Percentiles rank a stretch among this genome's conserved stretches.
These are phyloP conservation scores for Cystoderma amianthinum DNA, from an alignment of 768 basidiomycete species.

Conservation along the genomic window DNA sequence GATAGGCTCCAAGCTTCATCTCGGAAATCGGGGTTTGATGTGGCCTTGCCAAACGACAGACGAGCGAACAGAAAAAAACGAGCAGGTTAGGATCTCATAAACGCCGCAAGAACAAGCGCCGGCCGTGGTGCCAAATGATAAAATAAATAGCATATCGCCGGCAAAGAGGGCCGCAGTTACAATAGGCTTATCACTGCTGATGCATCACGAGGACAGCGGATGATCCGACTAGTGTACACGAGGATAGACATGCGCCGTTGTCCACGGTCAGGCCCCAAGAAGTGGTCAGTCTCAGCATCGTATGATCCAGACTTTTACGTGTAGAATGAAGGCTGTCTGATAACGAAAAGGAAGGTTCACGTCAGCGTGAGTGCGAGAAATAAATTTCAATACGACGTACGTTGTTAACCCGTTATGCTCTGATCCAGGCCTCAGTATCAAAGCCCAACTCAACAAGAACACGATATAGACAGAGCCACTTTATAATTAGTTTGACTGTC, in stretches of 20 bases:
- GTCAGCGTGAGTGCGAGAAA: background rate
- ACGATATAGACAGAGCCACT: background rate
- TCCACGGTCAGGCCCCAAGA: background rate
- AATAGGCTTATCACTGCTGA: background rate
- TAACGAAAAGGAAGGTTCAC: too few relatives aligned
- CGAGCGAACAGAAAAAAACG: background rate
- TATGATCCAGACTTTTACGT: background rate
- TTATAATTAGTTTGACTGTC: background rate
- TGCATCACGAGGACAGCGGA: background rate
- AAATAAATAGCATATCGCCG: too few relatives aligned
- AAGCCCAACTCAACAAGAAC: background rate
- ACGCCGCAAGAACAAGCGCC: background rate
- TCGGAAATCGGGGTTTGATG: conserved; percentile 2
- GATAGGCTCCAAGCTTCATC: background rate
- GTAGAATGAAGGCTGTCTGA: background rate
- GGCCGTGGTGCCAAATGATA: background rate
- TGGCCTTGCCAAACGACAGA: background rate
- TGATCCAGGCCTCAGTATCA: background rate
- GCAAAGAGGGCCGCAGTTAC: too few relatives aligned
- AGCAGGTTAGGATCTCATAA: background rate
- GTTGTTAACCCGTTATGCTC: background rate
- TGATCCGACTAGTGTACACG: background rate
- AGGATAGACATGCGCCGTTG: background rate
- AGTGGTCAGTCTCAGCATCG: background rate
- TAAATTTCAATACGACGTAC: background rate